Conservation (phyloP, 139 green algal species). For the Pleodorina starrii region DNA sequence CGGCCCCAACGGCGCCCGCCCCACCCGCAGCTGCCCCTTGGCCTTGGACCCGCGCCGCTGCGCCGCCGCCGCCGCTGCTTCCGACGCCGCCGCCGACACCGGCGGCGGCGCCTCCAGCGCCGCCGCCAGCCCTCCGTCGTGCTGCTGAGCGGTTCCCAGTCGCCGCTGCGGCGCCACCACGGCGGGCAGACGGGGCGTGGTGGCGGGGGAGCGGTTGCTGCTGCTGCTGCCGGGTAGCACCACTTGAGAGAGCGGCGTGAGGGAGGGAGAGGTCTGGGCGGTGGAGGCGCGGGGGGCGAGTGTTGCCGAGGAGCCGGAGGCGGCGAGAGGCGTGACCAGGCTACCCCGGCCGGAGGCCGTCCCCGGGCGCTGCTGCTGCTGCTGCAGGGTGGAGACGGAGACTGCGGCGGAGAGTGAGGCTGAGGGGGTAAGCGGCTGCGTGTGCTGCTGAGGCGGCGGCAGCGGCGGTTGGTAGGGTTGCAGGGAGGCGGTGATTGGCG, state of each 20-base stretch:
- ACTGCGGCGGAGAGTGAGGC: too few relatives aligned
- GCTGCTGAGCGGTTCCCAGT: not conserved
- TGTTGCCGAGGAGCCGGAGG: not conserved
- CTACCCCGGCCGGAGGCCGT: not conserved
- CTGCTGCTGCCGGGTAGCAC: too few relatives aligned
- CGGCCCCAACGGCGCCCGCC: constrained; percentile 4
- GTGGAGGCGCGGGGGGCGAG: not conserved
- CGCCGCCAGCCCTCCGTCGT: not conserved
- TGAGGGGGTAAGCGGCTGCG: too few relatives aligned
- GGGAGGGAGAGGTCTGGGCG: not conserved
- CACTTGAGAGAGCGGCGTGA: not conserved
- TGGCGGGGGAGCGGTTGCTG: not conserved
- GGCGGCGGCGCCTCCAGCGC: not conserved
- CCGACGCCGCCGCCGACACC: not conserved
- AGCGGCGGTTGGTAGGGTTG: not conserved
- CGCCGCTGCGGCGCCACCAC: not conserved
- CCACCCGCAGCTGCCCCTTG: not conserved
- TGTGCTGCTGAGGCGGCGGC: not conserved
- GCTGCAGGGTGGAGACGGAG: too few relatives aligned
- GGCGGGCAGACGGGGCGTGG: not conserved
- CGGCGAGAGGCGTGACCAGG: not conserved
- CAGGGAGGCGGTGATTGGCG: not conserved
- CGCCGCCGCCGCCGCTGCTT: not conserved
- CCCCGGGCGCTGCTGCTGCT: not conserved
- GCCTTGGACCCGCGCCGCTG: not conserved